These are phyloP conservation scores for Aspergillus sp. DNA, from an alignment of 2,329 filamentous ascomycete genomes.

Conservation along the genomic window DNA sequence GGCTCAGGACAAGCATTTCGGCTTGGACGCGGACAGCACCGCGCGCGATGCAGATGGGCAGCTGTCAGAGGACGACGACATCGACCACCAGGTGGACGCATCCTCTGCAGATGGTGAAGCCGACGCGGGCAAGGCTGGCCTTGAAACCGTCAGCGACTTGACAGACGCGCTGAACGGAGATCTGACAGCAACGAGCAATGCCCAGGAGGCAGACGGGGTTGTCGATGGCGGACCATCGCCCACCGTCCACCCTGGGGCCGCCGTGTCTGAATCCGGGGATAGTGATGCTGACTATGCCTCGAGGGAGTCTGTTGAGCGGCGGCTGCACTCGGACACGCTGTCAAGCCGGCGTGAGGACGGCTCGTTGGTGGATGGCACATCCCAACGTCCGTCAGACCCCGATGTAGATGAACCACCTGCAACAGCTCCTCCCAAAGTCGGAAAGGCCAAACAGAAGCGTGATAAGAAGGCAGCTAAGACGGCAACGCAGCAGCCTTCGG, in stretches of 20 bases:
- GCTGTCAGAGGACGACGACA: not conserved
- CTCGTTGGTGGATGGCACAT: conserved; percentile 8
- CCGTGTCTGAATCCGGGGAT: conserved; percentile 2
- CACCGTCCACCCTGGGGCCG: not conserved
- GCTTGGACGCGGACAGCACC: conserved; percentile 8
- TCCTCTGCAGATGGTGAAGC: not conserved
- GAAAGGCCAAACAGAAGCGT: conserved; percentile 46
- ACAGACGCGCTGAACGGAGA: not conserved
- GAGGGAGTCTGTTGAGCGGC: conserved; percentile 31
- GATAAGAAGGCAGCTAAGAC: conserved; percentile 40
- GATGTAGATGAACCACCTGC: conserved; percentile 12
- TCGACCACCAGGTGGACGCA: not conserved
- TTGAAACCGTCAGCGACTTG: not conserved
- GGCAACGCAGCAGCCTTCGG: conserved; percentile 10
- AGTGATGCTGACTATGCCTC: conserved; percentile 36
- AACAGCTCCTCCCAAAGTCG: conserved; percentile 24
- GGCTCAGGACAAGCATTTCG: conserved; percentile 56
- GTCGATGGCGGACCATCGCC: not conserved
- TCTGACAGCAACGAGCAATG: not conserved
- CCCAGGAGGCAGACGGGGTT: not conserved
- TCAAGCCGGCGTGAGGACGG: conserved; percentile 4
- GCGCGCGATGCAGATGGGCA: not conserved
- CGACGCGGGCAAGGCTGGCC: not conserved
- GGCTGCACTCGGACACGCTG: conserved; percentile 21
- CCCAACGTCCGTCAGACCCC: conserved; percentile 10